Evolutionary conservation across 768 basidiomycete genomes (phyloP).

Genomic region (Tylopilus plumbeoviolaceoides): DNA sequence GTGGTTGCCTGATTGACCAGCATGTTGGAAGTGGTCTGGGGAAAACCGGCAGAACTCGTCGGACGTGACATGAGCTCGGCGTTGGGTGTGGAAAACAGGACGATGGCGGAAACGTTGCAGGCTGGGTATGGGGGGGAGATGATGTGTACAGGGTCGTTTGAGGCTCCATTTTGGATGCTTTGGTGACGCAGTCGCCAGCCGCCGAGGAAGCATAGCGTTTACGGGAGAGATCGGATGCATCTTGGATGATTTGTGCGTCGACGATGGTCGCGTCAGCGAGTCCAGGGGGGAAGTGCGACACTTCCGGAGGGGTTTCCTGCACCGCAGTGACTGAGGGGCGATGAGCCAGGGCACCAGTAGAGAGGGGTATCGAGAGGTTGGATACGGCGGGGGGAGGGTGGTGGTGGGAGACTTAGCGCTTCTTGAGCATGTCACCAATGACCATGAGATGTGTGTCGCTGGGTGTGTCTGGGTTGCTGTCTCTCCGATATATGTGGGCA

Average conservation of each 20-base stretch:
- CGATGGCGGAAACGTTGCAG: slow-evolving; percentile 28
- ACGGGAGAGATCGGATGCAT: slow-evolving; percentile 41
- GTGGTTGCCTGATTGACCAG: slow-evolving; percentile 19
- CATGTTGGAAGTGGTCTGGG: slow-evolving; percentile 20
- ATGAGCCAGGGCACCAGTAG: slow-evolving; percentile 34
- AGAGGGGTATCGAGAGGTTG: slow-evolving; percentile 32
- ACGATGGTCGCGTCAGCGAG: slow-evolving; percentile 12
- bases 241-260: slow-evolving; percentile 25
- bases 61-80: slow-evolving; percentile 30
- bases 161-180: slow-evolving; percentile 48
- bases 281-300: slow-evolving; percentile 16
- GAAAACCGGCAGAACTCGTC: slow-evolving; percentile 28
- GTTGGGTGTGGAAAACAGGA: slow-evolving; percentile 25
- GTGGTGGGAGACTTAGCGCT: slow-evolving; percentile 41
- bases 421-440: slow-evolving; percentile 47
- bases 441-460: slow-evolving; percentile 47
- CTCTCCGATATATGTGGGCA: slow-evolving; percentile 8
- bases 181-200: slow-evolving; percentile 41
- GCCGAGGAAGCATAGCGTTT: slow-evolving; percentile 50
- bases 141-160: slow-evolving; percentile 36
- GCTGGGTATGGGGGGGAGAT: slow-evolving; percentile 20
- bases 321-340: slow-evolving; percentile 15
- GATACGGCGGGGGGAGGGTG: slow-evolving; percentile 2
- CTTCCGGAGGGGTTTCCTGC: slow-evolving; percentile 25
- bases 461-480: slow-evolving; percentile 29